These are phyloP conservation scores for Jatropha curcas DNA, from an alignment of 345 rosid genomes.

Conservation along the genomic window DNA sequence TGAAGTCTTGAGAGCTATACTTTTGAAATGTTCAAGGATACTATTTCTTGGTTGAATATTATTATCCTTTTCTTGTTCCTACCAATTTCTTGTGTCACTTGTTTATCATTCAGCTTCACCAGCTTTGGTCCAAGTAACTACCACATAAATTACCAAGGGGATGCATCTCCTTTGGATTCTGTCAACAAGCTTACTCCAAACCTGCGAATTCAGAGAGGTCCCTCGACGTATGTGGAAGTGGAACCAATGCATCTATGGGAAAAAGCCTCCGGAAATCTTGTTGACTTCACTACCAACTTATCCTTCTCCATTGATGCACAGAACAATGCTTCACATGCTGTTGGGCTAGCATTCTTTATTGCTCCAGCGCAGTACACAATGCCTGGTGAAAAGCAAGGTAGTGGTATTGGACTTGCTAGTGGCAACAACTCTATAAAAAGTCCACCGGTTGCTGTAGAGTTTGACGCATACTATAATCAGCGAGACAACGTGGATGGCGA, in stretches of 20 bases:
- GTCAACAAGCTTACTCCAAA: conserved; percentile 23
- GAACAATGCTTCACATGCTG: background rate
- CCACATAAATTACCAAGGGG: conserved; percentile 12
- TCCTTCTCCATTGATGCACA: conserved; percentile 13
- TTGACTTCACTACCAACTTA: conserved; percentile 18
- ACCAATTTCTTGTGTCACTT: background rate
- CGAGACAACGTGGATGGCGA: background rate
- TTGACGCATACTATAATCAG: conserved; percentile 13
- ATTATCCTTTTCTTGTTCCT: background rate
- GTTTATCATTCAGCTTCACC: conserved; percentile 21
- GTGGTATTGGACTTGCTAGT: conserved; percentile 19
- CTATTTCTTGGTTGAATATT: too few species aligned
- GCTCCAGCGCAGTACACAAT: background rate
- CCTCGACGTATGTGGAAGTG: background rate
- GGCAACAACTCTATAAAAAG: background rate
- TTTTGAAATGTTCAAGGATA: too few species aligned
- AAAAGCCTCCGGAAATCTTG: background rate
- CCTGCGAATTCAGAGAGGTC: background rate
- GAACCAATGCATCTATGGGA: conserved; percentile 17
- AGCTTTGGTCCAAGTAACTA: conserved; percentile 6
- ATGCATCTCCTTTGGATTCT: background rate
- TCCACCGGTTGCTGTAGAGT: conserved; percentile 24
- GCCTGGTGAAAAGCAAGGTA: background rate
- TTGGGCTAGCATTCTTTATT: conserved; percentile 16
- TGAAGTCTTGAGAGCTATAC: too few species aligned